Conservation (phyloP, 176 grass and related monocot genomes). For the Aegilops longissima region DNA sequence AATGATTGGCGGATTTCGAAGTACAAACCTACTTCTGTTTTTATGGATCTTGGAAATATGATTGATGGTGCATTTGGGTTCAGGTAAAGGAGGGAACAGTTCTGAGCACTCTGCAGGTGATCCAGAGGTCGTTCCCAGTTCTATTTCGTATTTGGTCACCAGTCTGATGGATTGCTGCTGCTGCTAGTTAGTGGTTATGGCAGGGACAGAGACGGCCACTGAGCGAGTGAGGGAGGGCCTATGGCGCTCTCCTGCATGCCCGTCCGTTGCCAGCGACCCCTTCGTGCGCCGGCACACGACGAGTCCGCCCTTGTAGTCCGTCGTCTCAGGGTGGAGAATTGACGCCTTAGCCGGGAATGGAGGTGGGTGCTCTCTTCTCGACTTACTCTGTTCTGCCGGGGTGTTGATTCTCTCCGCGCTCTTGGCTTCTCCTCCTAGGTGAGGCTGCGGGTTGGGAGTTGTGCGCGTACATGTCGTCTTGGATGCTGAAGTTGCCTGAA, state of each 20-base stretch:
- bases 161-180: too few species aligned
- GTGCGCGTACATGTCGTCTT: not conserved
- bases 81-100: too few species aligned
- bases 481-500: too few species aligned
- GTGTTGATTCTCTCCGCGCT: not conserved
- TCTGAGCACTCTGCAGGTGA: too few species aligned
- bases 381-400: too few species aligned
- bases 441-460: not conserved
- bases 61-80: too few species aligned
- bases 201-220: too few species aligned
- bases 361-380: constrained; percentile 21
- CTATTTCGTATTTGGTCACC: too few species aligned
- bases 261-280: not conserved
- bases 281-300: not conserved
- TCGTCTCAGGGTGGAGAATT: constrained; percentile 29
- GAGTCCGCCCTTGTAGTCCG: not conserved
- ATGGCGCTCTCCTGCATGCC: constrained; percentile 54
- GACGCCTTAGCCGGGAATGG: constrained; percentile 23
- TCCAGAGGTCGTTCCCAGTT: too few species aligned
- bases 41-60: too few species aligned
- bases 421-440: not conserved
- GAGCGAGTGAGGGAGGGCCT: not conserved
- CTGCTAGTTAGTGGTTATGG: too few species aligned
- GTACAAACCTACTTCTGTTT: too few species aligned
- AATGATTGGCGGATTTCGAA: not conserved